Base-by-base conservation (phyloP, 495 filamentous ascomycete genomes). In the Podospora pseudocomata region DNA sequence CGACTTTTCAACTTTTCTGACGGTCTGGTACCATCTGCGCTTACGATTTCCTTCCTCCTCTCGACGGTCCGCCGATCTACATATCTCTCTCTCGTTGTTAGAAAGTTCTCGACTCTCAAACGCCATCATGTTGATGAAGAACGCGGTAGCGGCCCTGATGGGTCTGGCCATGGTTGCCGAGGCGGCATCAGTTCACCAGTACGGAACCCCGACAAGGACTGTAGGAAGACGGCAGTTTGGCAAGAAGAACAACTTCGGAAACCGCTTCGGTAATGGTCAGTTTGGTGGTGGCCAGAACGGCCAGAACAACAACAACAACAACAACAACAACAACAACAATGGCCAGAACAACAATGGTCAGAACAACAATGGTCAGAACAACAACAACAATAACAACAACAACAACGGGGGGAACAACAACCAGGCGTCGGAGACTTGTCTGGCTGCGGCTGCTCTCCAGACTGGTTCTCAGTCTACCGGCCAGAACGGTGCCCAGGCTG, bases 11-110 rank as follows among this genome's bases (percentile, higher is more conserved):
- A 26, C 23, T 74, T 66, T 70, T 71, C 60, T 69, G 65, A 72
- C 75, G 81, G 82, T 83, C 82, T 83, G 82, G 82, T 77, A 84
- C 82, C 81, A 79, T 76, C 77, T 76, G 59, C 67, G 67, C 57
- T 66, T 67, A 63, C 49, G 49, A 66, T 70, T 65, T 70, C 66
- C 63, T 64, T 44, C 58, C 18, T 65, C 62, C 53, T 69, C 60
- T 61, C 68, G 68, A 67, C 69, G 53, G 58, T 54, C 34, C 60
- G 20, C 34, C 65, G 54, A 53, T 18, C 30, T 32, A 32, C 23
- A 23, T 34, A 20, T 55, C 53, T 60, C n/a, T 44, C 53, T 39
- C 49, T 49, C 27, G 59, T 61, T 61, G 27, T 5, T 32, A 61
- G 59, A 20, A 61, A 61, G 58, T 49, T 60, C 39, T 60, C 60